Evolutionary conservation across 2,329 filamentous ascomycete genomes (phyloP), one percentile per base, ranked within the genome.

Genomic region (Penicillium olsonii): DNA sequence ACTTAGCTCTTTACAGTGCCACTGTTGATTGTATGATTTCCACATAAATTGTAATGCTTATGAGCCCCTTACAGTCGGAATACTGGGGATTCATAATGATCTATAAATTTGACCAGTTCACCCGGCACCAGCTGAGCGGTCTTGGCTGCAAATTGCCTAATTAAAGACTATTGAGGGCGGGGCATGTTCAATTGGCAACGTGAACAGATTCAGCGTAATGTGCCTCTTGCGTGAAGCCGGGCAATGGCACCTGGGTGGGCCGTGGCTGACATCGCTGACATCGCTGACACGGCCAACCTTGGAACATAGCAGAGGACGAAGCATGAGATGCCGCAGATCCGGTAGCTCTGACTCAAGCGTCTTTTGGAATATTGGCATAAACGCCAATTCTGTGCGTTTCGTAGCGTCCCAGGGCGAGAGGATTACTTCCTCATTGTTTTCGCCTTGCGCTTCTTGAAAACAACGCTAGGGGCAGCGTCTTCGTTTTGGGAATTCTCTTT

Each of bases 381-480:
- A 24, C 22, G 8, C 22, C 4, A 24, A 24, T 24, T 24, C 22
- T 24, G 22, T 24, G 22, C 22, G 8, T 24, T 24, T 24, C 22
- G 8, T 24, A n/a, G 22, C 8, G 8, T 24, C 8, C 42, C n/a
- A 17, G 19, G 18, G 19, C 10, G 15, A 35, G 35, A 20, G 7
- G 6, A 37, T 53, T 61, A 73, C 63, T 69, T 70, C 58, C 68
- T 72, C 58, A 68, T 67, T 42, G 66, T 59, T 60, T 77, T 78
- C 2, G 73, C 67, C 55, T 75, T 78, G 54, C 75, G 74, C 55
- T 77, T 78, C 57, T 77, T 78, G 66, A 78, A 78, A 18, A 77
- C 58, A 34, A 76, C 66, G 3, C 67, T 69, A 4, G 65, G 47
- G 5, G 52, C 53, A 17, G 52, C 45, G 26, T 66, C 65, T 42